phyloP scores from a whole-genome alignment of 1,284 basidiomycete species.

The Ustilago trichophora region DNA sequence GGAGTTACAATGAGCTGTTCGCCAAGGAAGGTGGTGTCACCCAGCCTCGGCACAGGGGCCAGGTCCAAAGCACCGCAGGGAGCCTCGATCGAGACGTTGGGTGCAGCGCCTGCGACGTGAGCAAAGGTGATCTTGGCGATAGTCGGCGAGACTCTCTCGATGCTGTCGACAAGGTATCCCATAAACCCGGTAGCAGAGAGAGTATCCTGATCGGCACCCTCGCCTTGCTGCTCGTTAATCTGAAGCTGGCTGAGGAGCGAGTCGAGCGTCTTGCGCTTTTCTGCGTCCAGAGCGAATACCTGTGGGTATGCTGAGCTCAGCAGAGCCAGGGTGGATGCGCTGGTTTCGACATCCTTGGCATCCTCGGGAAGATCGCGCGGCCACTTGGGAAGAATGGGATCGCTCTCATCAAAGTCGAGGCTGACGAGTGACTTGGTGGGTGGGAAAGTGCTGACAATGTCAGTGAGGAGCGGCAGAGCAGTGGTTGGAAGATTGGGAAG shows the following conservation, averaged over 20 bases:
- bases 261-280: constrained; percentile 50
- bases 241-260: constrained; percentile 56
- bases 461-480: constrained; percentile 56
- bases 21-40: constrained; percentile 21
- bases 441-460: constrained; percentile 56
- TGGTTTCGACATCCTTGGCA: constrained; percentile 21
- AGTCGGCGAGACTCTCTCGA: constrained; percentile 37
- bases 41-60: constrained; percentile 47
- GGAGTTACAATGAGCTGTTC: constrained; percentile 59
- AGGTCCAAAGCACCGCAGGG: constrained; percentile 59
- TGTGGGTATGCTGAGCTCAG: constrained; percentile 62
- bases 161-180: constrained; percentile 49
- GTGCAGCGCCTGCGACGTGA: constrained; percentile 27
- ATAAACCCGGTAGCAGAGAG: constrained; percentile 53
- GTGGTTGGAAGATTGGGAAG: constrained; percentile 62
- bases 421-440: constrained; percentile 29
- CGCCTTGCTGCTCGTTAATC: constrained; percentile 55
- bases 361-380: constrained; percentile 22
- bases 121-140: constrained; percentile 53
- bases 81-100: constrained; percentile 29
- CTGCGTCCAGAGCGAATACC: constrained; percentile 50
- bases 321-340: constrained; percentile 50
- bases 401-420: constrained; percentile 30
- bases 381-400: constrained; percentile 36
- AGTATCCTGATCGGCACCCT: constrained; percentile 15